Evolutionary conservation across 176 grass and related monocot species (phyloP).

Genomic region (Cymbopogon citratus): DNA sequence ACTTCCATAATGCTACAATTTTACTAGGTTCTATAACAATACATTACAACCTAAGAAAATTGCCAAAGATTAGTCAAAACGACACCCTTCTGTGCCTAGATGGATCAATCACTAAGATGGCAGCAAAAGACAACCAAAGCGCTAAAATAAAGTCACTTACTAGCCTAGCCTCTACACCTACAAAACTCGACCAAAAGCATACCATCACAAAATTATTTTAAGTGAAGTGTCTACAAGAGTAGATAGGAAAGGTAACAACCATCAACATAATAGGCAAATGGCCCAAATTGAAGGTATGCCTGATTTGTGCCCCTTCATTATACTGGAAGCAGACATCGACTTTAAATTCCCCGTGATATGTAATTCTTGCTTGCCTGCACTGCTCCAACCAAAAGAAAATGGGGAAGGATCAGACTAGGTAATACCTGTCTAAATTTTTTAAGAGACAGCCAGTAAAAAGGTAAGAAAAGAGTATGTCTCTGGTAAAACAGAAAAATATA

Average conservation of each 20-base stretch:
- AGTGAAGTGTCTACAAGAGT: background rate
- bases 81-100: background rate
- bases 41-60: background rate
- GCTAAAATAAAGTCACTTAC: background rate
- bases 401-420: conserved; percentile 9
- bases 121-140: conserved; percentile 1
- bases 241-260: conserved; percentile 42
- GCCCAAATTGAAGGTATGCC: conserved; percentile 69
- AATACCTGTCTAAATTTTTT: background rate
- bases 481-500: conserved; percentile 4
- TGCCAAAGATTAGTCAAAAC: background rate
- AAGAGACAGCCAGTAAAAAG: background rate
- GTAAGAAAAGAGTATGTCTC: background rate
- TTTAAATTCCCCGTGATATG: conserved; percentile 76
- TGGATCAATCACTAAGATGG: background rate
- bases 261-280: conserved; percentile 92
- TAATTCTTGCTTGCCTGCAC: conserved; percentile 63
- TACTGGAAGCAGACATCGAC: conserved; percentile 47
- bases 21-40: background rate
- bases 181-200: conserved; percentile 10
- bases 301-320: conserved; percentile 41
- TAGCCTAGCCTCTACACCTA: background rate
- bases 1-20: background rate
- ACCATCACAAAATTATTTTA: background rate
- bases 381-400: conserved; percentile 42